Evolutionary conservation across 805 yeast genomes (phyloP).

Genomic region (Kazachstania taianensis): DNA sequence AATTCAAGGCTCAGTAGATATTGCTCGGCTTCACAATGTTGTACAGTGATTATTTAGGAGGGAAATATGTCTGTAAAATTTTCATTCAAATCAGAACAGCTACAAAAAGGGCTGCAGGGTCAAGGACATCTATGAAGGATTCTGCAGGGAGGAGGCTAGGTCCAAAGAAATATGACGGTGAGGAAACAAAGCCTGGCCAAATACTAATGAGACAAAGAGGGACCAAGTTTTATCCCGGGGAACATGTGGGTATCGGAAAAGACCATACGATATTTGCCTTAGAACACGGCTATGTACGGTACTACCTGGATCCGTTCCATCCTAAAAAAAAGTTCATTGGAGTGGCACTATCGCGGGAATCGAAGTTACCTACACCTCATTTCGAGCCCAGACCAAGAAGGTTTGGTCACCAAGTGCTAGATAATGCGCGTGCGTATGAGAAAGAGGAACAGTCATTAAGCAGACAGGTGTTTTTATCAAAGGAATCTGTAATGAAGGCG

Average conservation of each 20-base stretch:
- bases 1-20: too few species aligned
- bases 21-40: constrained; percentile 4
- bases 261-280: constrained; percentile 87
- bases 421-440: constrained; percentile 34
- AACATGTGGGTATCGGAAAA: constrained; percentile 78
- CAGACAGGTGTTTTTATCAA: constrained; percentile 55
- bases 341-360: constrained; percentile 57
- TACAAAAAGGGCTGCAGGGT: constrained; percentile 89
- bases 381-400: constrained; percentile 83
- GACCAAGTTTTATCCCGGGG: constrained; percentile 90
- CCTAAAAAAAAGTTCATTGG: constrained; percentile 89
- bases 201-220: constrained; percentile 92
- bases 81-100: constrained; percentile 62
- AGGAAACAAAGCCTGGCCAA: constrained; percentile 65
- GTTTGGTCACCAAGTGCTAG: constrained; percentile 62
- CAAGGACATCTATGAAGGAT: constrained; percentile 87
- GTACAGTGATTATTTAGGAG: background rate
- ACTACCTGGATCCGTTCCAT: constrained; percentile 91
- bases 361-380: constrained; percentile 75
- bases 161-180: constrained; percentile 75
- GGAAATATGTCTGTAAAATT: constrained; percentile 1
- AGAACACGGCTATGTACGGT: constrained; percentile 90
- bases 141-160: constrained; percentile 94
- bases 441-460: constrained; percentile 52
- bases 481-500: constrained; percentile 39